Conservation (phyloP, 1,139 yeast genomes). For the Zygoascus hellenicus region DNA sequence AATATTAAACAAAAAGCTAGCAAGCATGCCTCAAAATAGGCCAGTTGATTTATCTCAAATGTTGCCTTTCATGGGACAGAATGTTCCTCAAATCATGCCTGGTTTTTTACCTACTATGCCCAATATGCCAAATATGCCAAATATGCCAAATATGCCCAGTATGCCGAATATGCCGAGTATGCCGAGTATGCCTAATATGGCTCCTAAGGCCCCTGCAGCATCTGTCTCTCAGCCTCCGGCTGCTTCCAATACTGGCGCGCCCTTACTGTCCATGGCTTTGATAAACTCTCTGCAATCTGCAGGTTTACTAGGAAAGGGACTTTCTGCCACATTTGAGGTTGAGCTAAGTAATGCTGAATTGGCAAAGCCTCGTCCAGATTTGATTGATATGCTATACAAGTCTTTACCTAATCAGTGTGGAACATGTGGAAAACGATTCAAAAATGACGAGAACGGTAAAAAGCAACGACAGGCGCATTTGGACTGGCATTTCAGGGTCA, state of each 20-base stretch:
- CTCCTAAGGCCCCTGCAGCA: neutral
- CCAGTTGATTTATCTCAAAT: conserved; percentile 8
- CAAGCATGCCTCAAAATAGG: conserved; percentile 3
- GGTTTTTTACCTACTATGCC: neutral
- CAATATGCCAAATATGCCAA: neutral
- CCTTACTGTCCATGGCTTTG: conserved; percentile 12
- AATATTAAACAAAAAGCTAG: conserved; percentile 15
- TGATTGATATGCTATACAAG: conserved; percentile 43
- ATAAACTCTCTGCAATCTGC: conserved; percentile 21
- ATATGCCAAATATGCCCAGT: neutral
- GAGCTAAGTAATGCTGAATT: conserved; percentile 29
- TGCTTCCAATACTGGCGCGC: conserved; percentile 7
- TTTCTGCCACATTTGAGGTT: conserved; percentile 18
- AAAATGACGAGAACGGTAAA: conserved; percentile 54
- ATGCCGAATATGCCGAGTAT: neutral
- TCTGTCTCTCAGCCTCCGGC: conserved; percentile 1
- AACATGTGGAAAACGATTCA: conserved; percentile 84
- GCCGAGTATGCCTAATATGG: conserved; percentile 1
- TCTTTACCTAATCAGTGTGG: conserved; percentile 76
- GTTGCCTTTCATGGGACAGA: conserved; percentile 3
- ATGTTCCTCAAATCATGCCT: neutral
- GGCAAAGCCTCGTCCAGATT: conserved; percentile 30
- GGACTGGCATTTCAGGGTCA: conserved; percentile 96
- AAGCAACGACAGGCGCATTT: conserved; percentile 57
- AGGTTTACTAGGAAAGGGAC: conserved; percentile 17